These are phyloP conservation scores for Talaromyces sp. DNA, from an alignment of 2,329 filamentous ascomycete genomes.

Conservation along the genomic window DNA sequence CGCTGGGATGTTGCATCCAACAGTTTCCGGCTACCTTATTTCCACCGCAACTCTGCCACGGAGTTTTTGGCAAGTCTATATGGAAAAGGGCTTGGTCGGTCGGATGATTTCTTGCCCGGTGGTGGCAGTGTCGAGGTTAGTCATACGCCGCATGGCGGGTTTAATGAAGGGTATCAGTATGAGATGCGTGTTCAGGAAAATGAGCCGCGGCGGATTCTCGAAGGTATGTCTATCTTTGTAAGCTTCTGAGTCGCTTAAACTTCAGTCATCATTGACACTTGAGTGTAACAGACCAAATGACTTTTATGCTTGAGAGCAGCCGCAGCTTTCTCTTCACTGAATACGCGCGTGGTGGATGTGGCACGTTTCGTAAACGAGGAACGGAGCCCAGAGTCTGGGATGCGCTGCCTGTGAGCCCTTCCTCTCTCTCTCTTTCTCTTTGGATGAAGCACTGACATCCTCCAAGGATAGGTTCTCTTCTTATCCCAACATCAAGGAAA, in stretches of 20 bases:
- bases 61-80: conserved; percentile 46
- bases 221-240: conserved; percentile 18
- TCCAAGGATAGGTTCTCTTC: conserved; percentile 23
- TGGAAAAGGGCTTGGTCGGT: conserved; percentile 22
- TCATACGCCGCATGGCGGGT: conserved; percentile 27
- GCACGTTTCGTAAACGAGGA: conserved; percentile 21
- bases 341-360: conserved; percentile 21
- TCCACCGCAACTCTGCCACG: conserved; percentile 63
- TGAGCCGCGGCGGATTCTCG: conserved; percentile 39
- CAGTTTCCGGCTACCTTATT: conserved; percentile 68
- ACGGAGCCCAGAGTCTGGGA: conserved; percentile 24
- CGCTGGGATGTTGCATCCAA: conserved; percentile 65
- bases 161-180: conserved; percentile 41
- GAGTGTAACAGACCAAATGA: conserved; percentile 22
- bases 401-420: conserved; percentile 18
- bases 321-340: conserved; percentile 24
- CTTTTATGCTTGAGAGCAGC: conserved; percentile 25
- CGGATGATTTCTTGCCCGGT: conserved; percentile 22
- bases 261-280: background rate
- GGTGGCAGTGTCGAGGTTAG: conserved; percentile 23
- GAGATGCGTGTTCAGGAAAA: conserved; percentile 42
- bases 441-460: background rate
- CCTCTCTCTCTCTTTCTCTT: background rate
- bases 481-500: conserved; percentile 23
- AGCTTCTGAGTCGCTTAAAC: background rate